phyloP scores from a whole-genome alignment of 495 filamentous ascomycete genomes.

The Chaetomium tenue region DNA sequence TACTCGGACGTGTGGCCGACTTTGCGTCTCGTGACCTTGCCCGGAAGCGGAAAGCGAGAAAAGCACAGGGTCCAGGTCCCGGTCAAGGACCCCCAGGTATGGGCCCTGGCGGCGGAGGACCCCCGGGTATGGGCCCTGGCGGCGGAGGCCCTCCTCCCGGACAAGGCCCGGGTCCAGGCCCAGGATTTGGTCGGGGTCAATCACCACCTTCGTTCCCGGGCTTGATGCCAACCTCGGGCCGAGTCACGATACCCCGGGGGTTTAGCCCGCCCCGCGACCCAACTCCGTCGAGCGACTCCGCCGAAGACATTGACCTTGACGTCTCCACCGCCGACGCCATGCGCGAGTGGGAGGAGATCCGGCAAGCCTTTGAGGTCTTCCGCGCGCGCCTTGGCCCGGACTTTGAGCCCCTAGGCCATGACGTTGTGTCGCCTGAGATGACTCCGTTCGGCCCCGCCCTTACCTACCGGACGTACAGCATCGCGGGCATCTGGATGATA shows the following conservation, averaged over 20 bases:
- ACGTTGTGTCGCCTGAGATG: constrained; percentile 57
- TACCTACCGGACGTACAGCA: constrained; percentile 80
- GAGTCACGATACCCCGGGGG: constrained; percentile 54
- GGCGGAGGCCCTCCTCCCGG: constrained; percentile 6
- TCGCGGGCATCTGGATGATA: constrained; percentile 79
- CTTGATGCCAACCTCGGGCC: constrained; percentile 59
- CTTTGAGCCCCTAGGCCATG: constrained; percentile 74
- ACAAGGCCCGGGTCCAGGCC: constrained; percentile 9
- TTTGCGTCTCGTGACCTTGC: constrained; percentile 76
- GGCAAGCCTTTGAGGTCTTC: constrained; percentile 65
- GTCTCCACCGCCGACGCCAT: constrained; percentile 66
- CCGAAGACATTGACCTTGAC: constrained; percentile 52
- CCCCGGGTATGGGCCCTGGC: neutral
- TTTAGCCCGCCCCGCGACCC: constrained; percentile 50
- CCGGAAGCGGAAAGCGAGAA: constrained; percentile 66
- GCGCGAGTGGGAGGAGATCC: constrained; percentile 76
- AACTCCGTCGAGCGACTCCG: constrained; percentile 37
- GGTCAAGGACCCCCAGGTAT: neutral
- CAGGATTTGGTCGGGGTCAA: constrained; percentile 34
- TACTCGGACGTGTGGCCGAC: constrained; percentile 77
- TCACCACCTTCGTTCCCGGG: constrained; percentile 54
- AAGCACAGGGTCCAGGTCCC: constrained; percentile 31
- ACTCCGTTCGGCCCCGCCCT: constrained; percentile 79
- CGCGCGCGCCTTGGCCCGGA: constrained; percentile 64
- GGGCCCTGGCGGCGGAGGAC: neutral